Evolutionary conservation across 2,329 filamentous ascomycete genomes (phyloP).

Genomic region (Paracoccidioides lutzii): DNA sequence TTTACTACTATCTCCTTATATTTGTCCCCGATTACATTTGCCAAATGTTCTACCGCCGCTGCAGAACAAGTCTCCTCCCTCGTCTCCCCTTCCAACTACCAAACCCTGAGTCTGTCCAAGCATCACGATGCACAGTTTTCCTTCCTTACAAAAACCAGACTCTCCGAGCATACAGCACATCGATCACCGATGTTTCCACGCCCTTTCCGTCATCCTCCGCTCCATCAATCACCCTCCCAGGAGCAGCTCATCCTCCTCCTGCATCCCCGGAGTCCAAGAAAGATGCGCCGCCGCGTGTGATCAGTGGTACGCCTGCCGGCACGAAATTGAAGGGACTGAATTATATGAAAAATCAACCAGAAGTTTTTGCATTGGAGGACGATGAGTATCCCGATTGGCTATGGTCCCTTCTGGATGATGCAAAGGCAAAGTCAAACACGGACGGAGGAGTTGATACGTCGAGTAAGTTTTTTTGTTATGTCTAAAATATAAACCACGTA

Average conservation of each 20-base stretch:
- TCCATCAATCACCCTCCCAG: slow-evolving; percentile 5
- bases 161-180: slow-evolving; percentile 19
- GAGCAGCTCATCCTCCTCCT: slow-evolving; percentile 9
- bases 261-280: slow-evolving; percentile 2
- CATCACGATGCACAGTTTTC: slow-evolving; percentile 20
- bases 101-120: slow-evolving; percentile 19
- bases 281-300: slow-evolving; percentile 11
- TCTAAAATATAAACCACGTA: background rate
- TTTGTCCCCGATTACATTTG: background rate
- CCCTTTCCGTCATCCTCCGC: background rate
- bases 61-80: slow-evolving; percentile 28
- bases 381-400: slow-evolving; percentile 38
- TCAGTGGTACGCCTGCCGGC: slow-evolving; percentile 29
- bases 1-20: background rate
- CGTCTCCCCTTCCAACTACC: slow-evolving; percentile 24
- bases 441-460: slow-evolving; percentile 23
- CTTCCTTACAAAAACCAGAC: slow-evolving; percentile 18
- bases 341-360: slow-evolving; percentile 36
- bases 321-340: slow-evolving; percentile 31
- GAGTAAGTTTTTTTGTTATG: slow-evolving; percentile 6
- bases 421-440: slow-evolving; percentile 18
- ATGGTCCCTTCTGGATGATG: slow-evolving; percentile 31
- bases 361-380: slow-evolving; percentile 33
- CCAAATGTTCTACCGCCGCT: slow-evolving; percentile 31
- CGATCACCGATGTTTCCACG: slow-evolving; percentile 14